Conservation (phyloP, 2,329 filamentous ascomycete species). For the Rutstroemia sp. region DNA sequence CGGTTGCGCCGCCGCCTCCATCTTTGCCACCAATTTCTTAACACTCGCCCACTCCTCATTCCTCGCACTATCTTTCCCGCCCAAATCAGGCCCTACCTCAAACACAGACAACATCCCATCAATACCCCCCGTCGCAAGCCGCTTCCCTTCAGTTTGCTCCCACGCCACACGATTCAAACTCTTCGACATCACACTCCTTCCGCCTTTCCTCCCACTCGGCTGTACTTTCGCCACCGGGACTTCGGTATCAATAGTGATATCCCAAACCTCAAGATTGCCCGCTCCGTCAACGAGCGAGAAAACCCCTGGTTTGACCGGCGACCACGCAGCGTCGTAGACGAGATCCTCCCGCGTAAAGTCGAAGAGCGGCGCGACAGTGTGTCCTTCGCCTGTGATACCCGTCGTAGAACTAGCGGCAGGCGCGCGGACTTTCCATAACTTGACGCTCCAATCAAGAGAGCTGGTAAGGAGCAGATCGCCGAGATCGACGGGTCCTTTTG, state of each 20-base stretch:
- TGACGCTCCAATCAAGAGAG: conserved; percentile 93
- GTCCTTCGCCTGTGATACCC: conserved; percentile 37
- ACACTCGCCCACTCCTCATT: conserved; percentile 89
- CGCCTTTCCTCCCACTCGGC: conserved; percentile 58
- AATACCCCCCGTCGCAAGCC: conserved; percentile 83
- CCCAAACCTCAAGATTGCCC: conserved; percentile 90
- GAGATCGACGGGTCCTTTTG: conserved; percentile 84
- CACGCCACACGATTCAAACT: conserved; percentile 92
- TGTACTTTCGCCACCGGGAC: conserved; percentile 78
- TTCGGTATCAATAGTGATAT: conserved; percentile 85
- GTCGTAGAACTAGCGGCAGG: conserved; percentile 63
- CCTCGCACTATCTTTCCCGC: conserved; percentile 75
- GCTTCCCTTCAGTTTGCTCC: conserved; percentile 83
- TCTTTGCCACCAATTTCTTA: conserved; percentile 75
- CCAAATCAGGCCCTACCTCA: conserved; percentile 76
- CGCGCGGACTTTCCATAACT: conserved; percentile 88
- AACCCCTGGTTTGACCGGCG: conserved; percentile 84
- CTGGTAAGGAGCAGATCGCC: conserved; percentile 90
- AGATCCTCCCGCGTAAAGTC: conserved; percentile 93
- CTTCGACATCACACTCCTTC: conserved; percentile 65
- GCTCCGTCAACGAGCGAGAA: conserved; percentile 93
- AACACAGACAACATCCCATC: conserved; percentile 89
- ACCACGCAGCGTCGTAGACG: conserved; percentile 95
- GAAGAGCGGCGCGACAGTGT: conserved; percentile 64
- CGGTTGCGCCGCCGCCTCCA: conserved; percentile 45